Conservation (phyloP, 352 stramenopile species). For the Phytophthora ramorum region DNA sequence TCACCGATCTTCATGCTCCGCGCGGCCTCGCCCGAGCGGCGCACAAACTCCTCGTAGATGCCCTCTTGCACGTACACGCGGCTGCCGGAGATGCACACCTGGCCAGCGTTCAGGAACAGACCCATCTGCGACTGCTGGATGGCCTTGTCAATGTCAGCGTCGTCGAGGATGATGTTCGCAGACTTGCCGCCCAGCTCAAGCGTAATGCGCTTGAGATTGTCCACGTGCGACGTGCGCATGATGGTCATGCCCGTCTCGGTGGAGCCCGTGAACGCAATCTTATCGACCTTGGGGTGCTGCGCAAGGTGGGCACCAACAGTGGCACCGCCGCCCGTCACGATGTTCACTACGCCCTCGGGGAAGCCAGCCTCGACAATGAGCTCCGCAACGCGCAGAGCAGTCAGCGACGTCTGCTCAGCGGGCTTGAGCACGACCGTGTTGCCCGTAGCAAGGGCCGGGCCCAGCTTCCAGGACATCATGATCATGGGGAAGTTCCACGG, state of each 20-base stretch:
- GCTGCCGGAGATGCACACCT: conserved; percentile 84
- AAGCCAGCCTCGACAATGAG: conserved; percentile 84
- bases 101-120: conserved; percentile 86
- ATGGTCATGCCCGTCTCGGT: conserved; percentile 62
- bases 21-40: conserved; percentile 49
- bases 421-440: conserved; percentile 96
- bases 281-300: conserved; percentile 66
- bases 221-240: conserved; percentile 56
- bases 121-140: conserved; percentile 51
- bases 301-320: conserved; percentile 46
- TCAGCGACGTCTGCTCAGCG: conserved; percentile 93
- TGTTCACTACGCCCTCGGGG: conserved; percentile 84
- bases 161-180: conserved; percentile 69
- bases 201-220: conserved; percentile 77
- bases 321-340: conserved; percentile 60
- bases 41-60: conserved; percentile 88
- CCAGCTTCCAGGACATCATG: conserved; percentile 96
- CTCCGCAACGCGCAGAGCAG: conserved; percentile 85
- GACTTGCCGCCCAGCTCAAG: conserved; percentile 84
- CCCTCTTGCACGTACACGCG: conserved; percentile 89
- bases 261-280: conserved; percentile 83
- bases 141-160: conserved; percentile 71
- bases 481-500: conserved; percentile 88
- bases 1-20: conserved; percentile 59
- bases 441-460: conserved; percentile 87